Evolutionary conservation across 345 rosid species (phyloP).

Genomic region (Crucihimalaya himalaica): DNA sequence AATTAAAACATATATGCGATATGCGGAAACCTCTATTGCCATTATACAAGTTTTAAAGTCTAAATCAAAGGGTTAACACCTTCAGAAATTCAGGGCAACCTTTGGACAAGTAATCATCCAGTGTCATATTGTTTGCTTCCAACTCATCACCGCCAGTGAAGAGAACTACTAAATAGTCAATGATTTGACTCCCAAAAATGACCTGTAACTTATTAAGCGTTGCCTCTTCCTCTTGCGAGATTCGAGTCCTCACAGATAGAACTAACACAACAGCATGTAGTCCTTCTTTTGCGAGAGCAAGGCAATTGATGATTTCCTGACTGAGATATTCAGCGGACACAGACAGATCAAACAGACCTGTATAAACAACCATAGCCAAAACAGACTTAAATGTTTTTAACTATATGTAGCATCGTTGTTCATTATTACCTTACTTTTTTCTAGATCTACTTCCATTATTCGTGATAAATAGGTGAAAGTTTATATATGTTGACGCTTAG

Average conservation of each 20-base stretch:
- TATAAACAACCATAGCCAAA: neutral
- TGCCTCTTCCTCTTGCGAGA: slow-evolving; percentile 67
- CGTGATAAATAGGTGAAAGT: too few species aligned
- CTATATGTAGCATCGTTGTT: too few species aligned
- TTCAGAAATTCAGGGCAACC: slow-evolving; percentile 67
- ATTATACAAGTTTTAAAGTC: too few species aligned
- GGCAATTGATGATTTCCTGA: slow-evolving; percentile 68
- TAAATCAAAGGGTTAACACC: too few species aligned
- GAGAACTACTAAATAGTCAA: slow-evolving; percentile 71
- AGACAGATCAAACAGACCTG: slow-evolving; percentile 47
- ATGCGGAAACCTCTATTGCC: too few species aligned
- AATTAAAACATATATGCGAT: too few species aligned
- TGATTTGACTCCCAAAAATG: slow-evolving; percentile 62
- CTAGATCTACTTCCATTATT: too few species aligned
- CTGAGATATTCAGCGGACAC: slow-evolving; percentile 56
- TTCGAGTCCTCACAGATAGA: slow-evolving; percentile 54
- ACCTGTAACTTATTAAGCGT: slow-evolving; percentile 55
- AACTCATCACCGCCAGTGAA: slow-evolving; percentile 87
- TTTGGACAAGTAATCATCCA: slow-evolving; percentile 58
- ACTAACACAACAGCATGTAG: slow-evolving; percentile 52
- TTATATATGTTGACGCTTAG: too few species aligned
- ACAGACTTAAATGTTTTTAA: too few species aligned
- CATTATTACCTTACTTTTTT: too few species aligned
- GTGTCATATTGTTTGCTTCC: slow-evolving; percentile 58
- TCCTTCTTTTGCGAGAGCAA: slow-evolving; percentile 70